Base-by-base conservation (phyloP, 495 filamentous ascomycete species). In the Penicillium argentinense region DNA sequence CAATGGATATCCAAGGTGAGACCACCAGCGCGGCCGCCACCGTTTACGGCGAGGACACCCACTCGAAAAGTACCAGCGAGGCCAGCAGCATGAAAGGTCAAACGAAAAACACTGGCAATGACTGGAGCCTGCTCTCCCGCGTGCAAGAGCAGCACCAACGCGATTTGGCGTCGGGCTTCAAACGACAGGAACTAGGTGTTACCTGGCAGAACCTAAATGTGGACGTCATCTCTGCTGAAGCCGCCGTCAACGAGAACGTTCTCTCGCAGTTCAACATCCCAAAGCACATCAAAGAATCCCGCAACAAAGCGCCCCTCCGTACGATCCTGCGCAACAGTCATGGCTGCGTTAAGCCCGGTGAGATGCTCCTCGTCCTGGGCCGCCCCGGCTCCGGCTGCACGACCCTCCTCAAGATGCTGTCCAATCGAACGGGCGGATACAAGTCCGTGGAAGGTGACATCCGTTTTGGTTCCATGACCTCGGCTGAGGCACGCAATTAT, bases 401-500 rank as follows among this genome's bases (percentile, higher is more conserved):
- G 3, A 77, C 74, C 5, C 40, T 77, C 9, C 48, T 90, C 11
- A 88, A 87, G 61, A 78, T 83, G 32, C 74, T 90, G 3, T 68
- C 82, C 12, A 86, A 85, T 48, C 78, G 78, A 39, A 71, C 82
- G 43, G 73, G 64, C 4, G 84, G 81, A n/a, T 89, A 80, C 57
- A 51, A 60, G 9, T 59, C 61, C 0, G 47, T 83, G 38, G 46
- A 56, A 11, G 83, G 83, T 2, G 75, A 82, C 18, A 78, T 87
- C 5, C 67, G 69, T 2, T 87, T 83, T 52, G 84, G 82, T 8
- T 76, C 76, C 3, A 75, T 77, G 11, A 69, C 73, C 45, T 63
- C 76, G 3, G 56, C 77, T 5, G 79, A 85, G 56, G 77, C 74
- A 18, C 70, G 76, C 37, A 63, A 72, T 13, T 88, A 86, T 57